A percentile compares a stretch with the other conserved stretches of the same genome.
Evolutionary conservation across 305 asterid genomes (phyloP).

Genomic region (Solanum aculeatissimum): DNA sequence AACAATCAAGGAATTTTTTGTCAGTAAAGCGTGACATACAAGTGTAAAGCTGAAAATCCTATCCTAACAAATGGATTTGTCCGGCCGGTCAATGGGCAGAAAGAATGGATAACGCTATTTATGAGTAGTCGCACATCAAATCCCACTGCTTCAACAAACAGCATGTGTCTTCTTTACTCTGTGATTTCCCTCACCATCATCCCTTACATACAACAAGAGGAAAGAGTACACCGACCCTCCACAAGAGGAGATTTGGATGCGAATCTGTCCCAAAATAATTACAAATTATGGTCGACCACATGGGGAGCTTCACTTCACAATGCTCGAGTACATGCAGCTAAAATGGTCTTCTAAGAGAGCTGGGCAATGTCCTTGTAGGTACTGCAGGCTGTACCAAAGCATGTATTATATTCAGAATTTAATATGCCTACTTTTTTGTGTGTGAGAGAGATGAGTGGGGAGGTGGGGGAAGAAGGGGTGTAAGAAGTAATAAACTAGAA

Average conservation of each 20-base stretch:
- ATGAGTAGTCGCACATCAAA: not conserved
- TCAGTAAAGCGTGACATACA: not conserved
- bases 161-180: constrained; percentile 1
- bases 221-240: constrained; percentile 27
- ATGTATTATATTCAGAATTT: not conserved
- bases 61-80: constrained; percentile 5
- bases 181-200: constrained; percentile 22
- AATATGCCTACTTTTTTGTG: not conserved
- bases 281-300: constrained; percentile 13
- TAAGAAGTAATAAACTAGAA: not conserved
- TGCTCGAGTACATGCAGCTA: constrained; percentile 37
- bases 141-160: constrained; percentile 3
- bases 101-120: constrained; percentile 11
- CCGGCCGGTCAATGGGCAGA: constrained; percentile 1
- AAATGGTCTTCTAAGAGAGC: not conserved
- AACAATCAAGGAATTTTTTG: not conserved
- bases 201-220: constrained; percentile 25
- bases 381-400: constrained; percentile 34
- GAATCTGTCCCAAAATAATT: constrained; percentile 7
- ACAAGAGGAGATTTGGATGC: not conserved
- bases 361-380: constrained; percentile 50
- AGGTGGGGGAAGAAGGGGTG: not conserved
- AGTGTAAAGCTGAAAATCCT: not conserved
- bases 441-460: too few species aligned
- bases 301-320: constrained; percentile 15